Evolutionary conservation across 2,329 filamentous ascomycete genomes (phyloP).

Genomic region (Ascomycota sp.): DNA sequence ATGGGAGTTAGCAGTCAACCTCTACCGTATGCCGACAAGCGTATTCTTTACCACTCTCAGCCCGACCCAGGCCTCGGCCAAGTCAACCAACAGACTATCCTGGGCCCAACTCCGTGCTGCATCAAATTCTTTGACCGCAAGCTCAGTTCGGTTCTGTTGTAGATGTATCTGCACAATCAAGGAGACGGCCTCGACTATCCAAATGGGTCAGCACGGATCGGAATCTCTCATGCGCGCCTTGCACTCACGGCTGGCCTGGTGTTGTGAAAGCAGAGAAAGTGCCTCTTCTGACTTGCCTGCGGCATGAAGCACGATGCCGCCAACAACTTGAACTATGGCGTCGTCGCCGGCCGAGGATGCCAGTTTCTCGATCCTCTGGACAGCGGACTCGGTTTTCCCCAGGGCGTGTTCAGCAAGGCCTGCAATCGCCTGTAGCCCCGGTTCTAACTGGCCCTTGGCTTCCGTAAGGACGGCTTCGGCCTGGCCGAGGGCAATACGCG

Average conservation of each 20-base stretch:
- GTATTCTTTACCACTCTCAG: constrained; percentile 48
- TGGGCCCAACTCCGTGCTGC: constrained; percentile 85
- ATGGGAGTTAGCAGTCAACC: no score
- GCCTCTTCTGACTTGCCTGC: constrained; percentile 74
- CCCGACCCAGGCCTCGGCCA: constrained; percentile 90
- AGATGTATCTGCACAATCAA: constrained; percentile 85
- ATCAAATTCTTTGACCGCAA: constrained; percentile 74
- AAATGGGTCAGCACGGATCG: constrained; percentile 6
- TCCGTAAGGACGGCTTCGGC: constrained; percentile 51
- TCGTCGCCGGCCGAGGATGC: constrained; percentile 51
- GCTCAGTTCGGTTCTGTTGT: constrained; percentile 74
- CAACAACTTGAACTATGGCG: constrained; percentile 58
- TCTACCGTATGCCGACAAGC: not conserved
- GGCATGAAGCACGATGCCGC: constrained; percentile 62
- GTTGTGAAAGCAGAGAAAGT: constrained; percentile 55
- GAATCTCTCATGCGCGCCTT: not conserved
- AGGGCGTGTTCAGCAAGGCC: constrained; percentile 49
- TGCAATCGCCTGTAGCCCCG: constrained; percentile 57
- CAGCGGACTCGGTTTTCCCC: constrained; percentile 41
- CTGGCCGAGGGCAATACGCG: constrained; percentile 66
- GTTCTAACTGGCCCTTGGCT: constrained; percentile 41
- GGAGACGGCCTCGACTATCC: constrained; percentile 53
- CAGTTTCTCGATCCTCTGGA: constrained; percentile 44
- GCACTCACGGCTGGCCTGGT: constrained; percentile 64
- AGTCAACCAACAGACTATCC: constrained; percentile 79